Percentiles rank a stretch among this genome's conserved stretches.
phyloP scores from a whole-genome alignment of 1,139 yeast species.

The Sugiyamaella pinicola region DNA sequence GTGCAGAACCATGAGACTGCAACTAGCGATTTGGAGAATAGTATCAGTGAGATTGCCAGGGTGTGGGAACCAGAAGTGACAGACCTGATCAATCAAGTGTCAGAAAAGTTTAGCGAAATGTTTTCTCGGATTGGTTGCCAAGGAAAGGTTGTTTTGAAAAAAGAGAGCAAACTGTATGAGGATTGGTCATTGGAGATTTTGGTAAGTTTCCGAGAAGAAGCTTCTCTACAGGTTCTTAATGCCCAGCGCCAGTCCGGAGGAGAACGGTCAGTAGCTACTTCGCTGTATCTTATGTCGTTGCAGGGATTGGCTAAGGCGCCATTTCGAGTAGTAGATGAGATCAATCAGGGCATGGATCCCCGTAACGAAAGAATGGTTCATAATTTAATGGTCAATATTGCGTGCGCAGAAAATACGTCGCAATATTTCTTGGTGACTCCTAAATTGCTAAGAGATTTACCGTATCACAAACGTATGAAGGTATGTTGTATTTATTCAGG shows the following conservation, averaged over 20 bases:
- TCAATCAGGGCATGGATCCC: conserved; percentile 98
- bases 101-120: conserved; percentile 62
- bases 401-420: conserved; percentile 61
- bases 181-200: conserved; percentile 85
- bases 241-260: conserved; percentile 96
- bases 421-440: conserved; percentile 95
- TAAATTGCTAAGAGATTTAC: conserved; percentile 74
- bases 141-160: conserved; percentile 70
- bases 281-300: conserved; percentile 82
- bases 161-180: conserved; percentile 48
- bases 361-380: conserved; percentile 88
- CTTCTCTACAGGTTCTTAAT: conserved; percentile 67
- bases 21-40: conserved; percentile 22
- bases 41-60: conserved; percentile 34
- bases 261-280: conserved; percentile 94
- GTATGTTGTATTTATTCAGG: conserved; percentile 87
- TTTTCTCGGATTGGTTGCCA: conserved; percentile 80
- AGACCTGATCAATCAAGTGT: conserved; percentile 53
- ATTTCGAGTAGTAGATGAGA: conserved; percentile 94
- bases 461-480: conserved; percentile 80
- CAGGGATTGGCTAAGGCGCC: conserved; percentile 93
- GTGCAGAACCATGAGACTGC: conserved; percentile 7
- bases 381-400: conserved; percentile 79
- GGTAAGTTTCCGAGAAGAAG: conserved; percentile 77
- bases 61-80: conserved; percentile 65